Evolutionary conservation across 228 moss, liverwort and hornwort genomes (phyloP).

Genomic region (Sphagnum magellanicum): DNA sequence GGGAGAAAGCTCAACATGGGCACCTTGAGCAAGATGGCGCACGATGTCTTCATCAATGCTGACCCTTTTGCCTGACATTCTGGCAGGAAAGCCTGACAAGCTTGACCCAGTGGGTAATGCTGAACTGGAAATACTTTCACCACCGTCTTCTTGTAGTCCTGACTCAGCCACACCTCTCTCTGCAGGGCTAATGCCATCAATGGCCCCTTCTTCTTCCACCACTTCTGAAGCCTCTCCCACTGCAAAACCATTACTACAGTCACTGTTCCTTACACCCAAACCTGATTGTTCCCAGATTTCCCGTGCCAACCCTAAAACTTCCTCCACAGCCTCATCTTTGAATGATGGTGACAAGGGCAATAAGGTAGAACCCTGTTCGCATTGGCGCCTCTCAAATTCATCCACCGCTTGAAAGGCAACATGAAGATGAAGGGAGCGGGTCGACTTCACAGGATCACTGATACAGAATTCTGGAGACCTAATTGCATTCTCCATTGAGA

Average conservation of each 20-base stretch:
- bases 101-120: slow-evolving; percentile 22
- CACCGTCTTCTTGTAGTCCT: slow-evolving; percentile 31
- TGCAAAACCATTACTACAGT: slow-evolving; percentile 37
- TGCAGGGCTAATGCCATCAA: slow-evolving; percentile 26
- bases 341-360: slow-evolving; percentile 26
- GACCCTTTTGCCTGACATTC: slow-evolving; percentile 16
- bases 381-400: slow-evolving; percentile 71
- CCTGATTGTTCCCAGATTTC: slow-evolving; percentile 71
- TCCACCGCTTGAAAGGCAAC: slow-evolving; percentile 89
- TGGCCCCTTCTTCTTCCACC: slow-evolving; percentile 35
- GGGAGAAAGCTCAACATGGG: slow-evolving; percentile 75
- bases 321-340: slow-evolving; percentile 53
- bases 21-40: slow-evolving; percentile 52
- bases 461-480: slow-evolving; percentile 66
- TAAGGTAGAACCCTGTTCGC: slow-evolving; percentile 26
- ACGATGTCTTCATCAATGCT: slow-evolving; percentile 54
- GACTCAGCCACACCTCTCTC: slow-evolving; percentile 23
- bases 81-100: slow-evolving; percentile 12
- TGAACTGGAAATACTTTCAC: slow-evolving; percentile 29
- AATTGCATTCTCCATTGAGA: slow-evolving; percentile 65
- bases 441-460: slow-evolving; percentile 67
- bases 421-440: slow-evolving; percentile 58
- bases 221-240: slow-evolving; percentile 71
- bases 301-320: slow-evolving; percentile 62
- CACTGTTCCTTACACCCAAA: slow-evolving; percentile 24